Percentiles rank a stretch among this genome's conserved stretches.
Conservation (phyloP, 345 rosid genomes). For the Rhizophora apiculata region DNA sequence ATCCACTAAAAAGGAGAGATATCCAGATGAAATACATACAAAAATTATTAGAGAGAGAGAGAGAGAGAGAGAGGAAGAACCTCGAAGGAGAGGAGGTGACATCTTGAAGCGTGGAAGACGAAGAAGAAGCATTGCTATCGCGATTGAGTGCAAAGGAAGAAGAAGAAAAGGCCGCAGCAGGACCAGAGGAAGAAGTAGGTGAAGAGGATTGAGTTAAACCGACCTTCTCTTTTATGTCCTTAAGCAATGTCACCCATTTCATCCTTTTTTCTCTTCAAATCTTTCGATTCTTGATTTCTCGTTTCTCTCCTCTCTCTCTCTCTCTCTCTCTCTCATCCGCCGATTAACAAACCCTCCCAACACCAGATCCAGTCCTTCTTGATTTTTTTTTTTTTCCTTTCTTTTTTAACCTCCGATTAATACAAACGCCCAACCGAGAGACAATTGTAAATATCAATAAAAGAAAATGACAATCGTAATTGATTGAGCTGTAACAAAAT, state of each 20-base stretch:
- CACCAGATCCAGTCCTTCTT: constrained; percentile 34
- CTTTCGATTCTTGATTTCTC: constrained; percentile 31
- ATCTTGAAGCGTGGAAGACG: constrained; percentile 30
- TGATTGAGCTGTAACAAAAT: neutral
- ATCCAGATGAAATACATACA: neutral
- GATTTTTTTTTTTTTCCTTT: constrained; percentile 2
- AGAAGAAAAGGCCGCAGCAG: constrained; percentile 45
- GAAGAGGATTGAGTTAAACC: constrained; percentile 78
- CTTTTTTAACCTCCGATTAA: constrained; percentile 9
- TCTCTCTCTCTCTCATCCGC: constrained; percentile 44
- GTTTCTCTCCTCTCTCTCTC: constrained; percentile 20
- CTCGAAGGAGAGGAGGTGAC: constrained; percentile 61
- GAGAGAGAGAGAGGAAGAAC: constrained; percentile 26
- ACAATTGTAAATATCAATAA: constrained; percentile 13
- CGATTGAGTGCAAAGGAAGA: constrained; percentile 21
- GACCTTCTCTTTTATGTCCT: constrained; percentile 97
- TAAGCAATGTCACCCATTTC: constrained; percentile 99
- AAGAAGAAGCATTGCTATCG: constrained; percentile 37
- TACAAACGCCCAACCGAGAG: neutral
- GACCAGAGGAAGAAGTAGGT: constrained; percentile 28
- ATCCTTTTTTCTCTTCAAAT: constrained; percentile 46
- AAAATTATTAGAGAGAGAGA: neutral
- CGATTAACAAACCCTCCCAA: constrained; percentile 1
- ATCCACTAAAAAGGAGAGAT: neutral
- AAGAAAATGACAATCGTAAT: constrained; percentile 22